Conservation (phyloP, 2,329 filamentous ascomycete genomes). For the Lizonia empirigonia region DNA sequence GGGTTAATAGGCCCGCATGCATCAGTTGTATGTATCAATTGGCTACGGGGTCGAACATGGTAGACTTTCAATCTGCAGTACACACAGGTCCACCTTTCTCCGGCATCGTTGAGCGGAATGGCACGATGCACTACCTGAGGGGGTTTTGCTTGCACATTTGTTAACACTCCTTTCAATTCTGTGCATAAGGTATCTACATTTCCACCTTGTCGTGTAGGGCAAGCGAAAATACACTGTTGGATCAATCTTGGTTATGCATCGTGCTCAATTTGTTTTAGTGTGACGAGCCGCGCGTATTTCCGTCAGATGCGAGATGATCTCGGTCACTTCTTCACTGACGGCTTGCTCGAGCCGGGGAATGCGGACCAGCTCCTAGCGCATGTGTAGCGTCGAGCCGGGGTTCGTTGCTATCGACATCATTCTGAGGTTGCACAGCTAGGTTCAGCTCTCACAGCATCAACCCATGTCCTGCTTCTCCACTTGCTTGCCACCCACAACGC, state of each 20-base stretch:
- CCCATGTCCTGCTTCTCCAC: slow-evolving; percentile 13
- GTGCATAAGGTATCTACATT: slow-evolving; percentile 10
- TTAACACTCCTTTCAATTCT: slow-evolving; percentile 33
- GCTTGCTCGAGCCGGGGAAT: slow-evolving; percentile 28
- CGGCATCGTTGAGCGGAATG: slow-evolving; percentile 23
- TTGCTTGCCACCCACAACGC: slow-evolving; percentile 15
- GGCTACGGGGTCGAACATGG: slow-evolving; percentile 38
- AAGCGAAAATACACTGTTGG: slow-evolving; percentile 3
- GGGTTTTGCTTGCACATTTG: slow-evolving; percentile 33
- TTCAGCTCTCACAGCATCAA: neutral
- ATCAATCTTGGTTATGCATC: neutral
- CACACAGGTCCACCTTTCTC: slow-evolving; percentile 30
- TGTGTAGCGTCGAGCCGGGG: slow-evolving; percentile 1
- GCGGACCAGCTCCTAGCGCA: slow-evolving; percentile 12
- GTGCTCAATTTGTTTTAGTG: neutral
- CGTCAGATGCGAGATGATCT: neutral
- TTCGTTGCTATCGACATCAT: slow-evolving; percentile 4
- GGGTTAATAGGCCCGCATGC: slow-evolving; percentile 38
- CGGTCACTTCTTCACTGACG: slow-evolving; percentile 7
- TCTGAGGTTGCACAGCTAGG: slow-evolving; percentile 12
- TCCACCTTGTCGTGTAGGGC: neutral
- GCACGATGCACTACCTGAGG: slow-evolving; percentile 29
- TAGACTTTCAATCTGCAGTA: slow-evolving; percentile 44
- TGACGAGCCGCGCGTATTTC: slow-evolving; percentile 1
- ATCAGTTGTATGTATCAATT: slow-evolving; percentile 46